Base-by-base conservation (phyloP, 441 rosid genomes). In the Arabidopsis lyrata region DNA sequence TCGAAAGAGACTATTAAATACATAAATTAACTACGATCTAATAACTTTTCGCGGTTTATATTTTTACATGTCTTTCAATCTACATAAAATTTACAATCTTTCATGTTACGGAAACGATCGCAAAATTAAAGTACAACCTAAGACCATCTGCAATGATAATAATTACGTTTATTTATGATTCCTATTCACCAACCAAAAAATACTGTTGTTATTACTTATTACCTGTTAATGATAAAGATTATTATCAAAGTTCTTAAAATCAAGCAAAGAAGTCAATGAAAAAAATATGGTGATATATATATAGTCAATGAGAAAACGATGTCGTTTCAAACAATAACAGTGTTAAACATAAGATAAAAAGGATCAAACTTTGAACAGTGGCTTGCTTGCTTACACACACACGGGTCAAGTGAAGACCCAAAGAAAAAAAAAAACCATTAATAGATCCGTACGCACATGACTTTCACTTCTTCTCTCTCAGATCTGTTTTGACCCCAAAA, bases 401-500 rank as follows among this genome's bases (percentile, higher is more conserved):
- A 15, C 2, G 55, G 77, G 72, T 73, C 72, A 73, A 73, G 72
- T 5, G 66, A 73, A 64, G 59, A 73, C 66, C 75, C 20, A 47
- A 34, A n/a, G 4, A 27, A 13, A 55, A 34, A n/a, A n/a, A 27
- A 27, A 55, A 55, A 20, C 13, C 63, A 73, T 63, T 34, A 57
- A 53, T 34, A 24, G 36, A 54, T 54, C 63, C 47, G 61, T 44
- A 66, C 53, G 66, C 66, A 73, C 66, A 74, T 74, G 61, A 66
- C 61, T 73, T 64, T 66, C 72, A 44, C 55, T 22, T 63, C 49
- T 14, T 54, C 49, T 45, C 60, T 47, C 60, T 55, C 79, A 69
- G 79, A 76, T 76, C 79, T 76, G 31, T 69, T 31, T 76, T 55
- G 78, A 75, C 74, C 68, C 53, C 34, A 49, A 73, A 72, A 29